Evolutionary conservation across 1,139 yeast genomes (phyloP).

Genomic region (Scheffersomyces segobiensis): DNA sequence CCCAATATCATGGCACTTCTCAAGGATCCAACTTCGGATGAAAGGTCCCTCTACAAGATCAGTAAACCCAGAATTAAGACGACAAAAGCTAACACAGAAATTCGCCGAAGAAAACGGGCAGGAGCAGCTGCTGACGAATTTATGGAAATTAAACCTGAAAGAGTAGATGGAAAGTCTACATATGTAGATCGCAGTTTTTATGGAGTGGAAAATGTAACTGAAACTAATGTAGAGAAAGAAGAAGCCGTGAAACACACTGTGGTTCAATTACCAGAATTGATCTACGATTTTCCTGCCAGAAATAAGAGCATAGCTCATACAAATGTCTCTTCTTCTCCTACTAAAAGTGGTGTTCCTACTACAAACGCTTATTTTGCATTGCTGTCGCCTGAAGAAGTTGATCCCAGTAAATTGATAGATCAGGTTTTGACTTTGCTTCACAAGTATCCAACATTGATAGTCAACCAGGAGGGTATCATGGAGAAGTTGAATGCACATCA

Average conservation of each 20-base stretch:
- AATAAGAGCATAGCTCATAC: neutral
- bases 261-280: constrained; percentile 13
- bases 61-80: constrained; percentile 10
- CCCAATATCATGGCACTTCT: constrained; percentile 61
- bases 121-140: constrained; percentile 4
- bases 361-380: constrained; percentile 1
- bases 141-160: constrained; percentile 25
- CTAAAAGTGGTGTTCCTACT: constrained; percentile 4
- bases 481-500: constrained; percentile 20
- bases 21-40: constrained; percentile 60
- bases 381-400: constrained; percentile 11
- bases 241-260: constrained; percentile 11
- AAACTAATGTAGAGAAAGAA: constrained; percentile 10
- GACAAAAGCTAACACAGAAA: neutral
- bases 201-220: constrained; percentile 6
- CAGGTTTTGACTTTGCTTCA: constrained; percentile 21
- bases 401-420: constrained; percentile 21
- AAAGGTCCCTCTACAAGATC: constrained; percentile 50
- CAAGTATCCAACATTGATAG: constrained; percentile 31
- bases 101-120: neutral
- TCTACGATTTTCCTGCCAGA: neutral
- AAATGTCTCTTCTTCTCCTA: constrained; percentile 10
- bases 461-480: constrained; percentile 22
- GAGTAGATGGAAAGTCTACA: constrained; percentile 40
- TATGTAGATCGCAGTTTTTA: constrained; percentile 24